A percentile compares a stretch with the other conserved stretches of the same genome.
Evolutionary conservation across 106 monocot species (phyloP).

Genomic region (Dioscorea zingiberensis): DNA sequence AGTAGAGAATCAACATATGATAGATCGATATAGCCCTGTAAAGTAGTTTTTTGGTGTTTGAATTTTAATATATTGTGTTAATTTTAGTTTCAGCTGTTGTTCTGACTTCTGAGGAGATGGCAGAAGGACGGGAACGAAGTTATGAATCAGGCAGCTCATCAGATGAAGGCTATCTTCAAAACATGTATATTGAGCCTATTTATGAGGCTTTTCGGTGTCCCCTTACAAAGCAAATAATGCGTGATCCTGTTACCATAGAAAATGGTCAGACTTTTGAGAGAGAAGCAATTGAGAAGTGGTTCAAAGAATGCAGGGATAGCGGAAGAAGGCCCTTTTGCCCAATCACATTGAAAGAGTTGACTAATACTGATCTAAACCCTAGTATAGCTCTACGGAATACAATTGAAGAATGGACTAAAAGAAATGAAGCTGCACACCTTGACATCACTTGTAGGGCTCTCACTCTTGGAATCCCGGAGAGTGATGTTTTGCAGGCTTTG

Average conservation of each 20-base stretch:
- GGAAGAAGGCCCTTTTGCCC: slow-evolving; percentile 64
- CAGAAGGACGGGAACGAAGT: slow-evolving; percentile 32
- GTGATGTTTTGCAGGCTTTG: slow-evolving; percentile 56
- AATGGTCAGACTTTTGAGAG: slow-evolving; percentile 81
- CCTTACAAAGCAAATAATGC: slow-evolving; percentile 81
- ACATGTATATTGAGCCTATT: slow-evolving; percentile 54
- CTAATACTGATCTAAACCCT: slow-evolving; percentile 53
- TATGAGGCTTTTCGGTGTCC: slow-evolving; percentile 86
- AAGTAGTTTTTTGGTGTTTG: too few species aligned
- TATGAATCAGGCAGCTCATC: slow-evolving; percentile 35
- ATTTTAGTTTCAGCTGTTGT: neutral
- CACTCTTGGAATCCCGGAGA: slow-evolving; percentile 53
- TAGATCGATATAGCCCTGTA: too few species aligned
- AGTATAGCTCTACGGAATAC: slow-evolving; percentile 80
- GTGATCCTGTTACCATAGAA: slow-evolving; percentile 72
- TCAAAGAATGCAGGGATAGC: slow-evolving; percentile 57
- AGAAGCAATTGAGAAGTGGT: slow-evolving; percentile 83
- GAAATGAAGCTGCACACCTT: slow-evolving; percentile 79
- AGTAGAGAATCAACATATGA: too few species aligned
- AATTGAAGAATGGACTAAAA: slow-evolving; percentile 83
- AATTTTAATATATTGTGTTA: too few species aligned
- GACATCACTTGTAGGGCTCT: slow-evolving; percentile 56
- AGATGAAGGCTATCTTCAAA: slow-evolving; percentile 49
- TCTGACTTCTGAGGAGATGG: slow-evolving; percentile 33
- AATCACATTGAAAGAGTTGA: slow-evolving; percentile 53